Base-by-base conservation (phyloP, 2,329 filamentous ascomycete genomes). In the Magnaporthales sp. region DNA sequence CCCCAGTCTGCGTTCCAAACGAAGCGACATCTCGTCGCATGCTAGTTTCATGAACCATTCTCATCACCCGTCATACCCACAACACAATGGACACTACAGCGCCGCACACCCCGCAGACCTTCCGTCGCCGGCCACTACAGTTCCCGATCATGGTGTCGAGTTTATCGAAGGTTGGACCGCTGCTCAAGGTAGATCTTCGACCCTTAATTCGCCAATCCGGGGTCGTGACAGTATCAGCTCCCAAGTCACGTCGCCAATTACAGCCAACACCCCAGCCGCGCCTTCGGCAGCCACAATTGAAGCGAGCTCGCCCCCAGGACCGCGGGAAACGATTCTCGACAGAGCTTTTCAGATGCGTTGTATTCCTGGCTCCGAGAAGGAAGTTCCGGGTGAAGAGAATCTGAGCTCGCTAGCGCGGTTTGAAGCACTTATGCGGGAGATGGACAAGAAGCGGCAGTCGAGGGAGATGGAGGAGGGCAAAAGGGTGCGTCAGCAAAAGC, bases 251-350 rank as follows among this genome's bases (percentile, higher is more conserved):
- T 24, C 7, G 76, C 76, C 78, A 19, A 46, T 46, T 46, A 46
- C 38, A 19, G 38, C 15, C 8, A 46, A 46, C n/a, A 78, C 79
- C 1, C 68, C 71, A 24, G 71, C 73, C 7, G 71, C 72, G 7
- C 71, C 69, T 4, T 74, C 76, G 22, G 71, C 73, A 5, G 72
- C 69, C 4, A 75, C 76, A 22, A 72, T 80, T 9, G 77, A 81
- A 56, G 80, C 81, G 1, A 80, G 79, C 70, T 83, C 84, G 0
- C 84, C 85, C 0, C 82, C 84, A 1, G 77, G 75, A 0, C 84
- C 84, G 2, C 81, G 87, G 19, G 87, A 90, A 74, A 89, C 87
- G 0, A 89, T 90, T 65, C 75, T 89, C n/a, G 87, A 90, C 72
- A 78, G 87, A 54, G 87, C 87, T 0, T 89, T 90, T 71, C 85